Base-by-base conservation (phyloP, 345 rosid genomes). In the Aquilaria malaccensis region DNA sequence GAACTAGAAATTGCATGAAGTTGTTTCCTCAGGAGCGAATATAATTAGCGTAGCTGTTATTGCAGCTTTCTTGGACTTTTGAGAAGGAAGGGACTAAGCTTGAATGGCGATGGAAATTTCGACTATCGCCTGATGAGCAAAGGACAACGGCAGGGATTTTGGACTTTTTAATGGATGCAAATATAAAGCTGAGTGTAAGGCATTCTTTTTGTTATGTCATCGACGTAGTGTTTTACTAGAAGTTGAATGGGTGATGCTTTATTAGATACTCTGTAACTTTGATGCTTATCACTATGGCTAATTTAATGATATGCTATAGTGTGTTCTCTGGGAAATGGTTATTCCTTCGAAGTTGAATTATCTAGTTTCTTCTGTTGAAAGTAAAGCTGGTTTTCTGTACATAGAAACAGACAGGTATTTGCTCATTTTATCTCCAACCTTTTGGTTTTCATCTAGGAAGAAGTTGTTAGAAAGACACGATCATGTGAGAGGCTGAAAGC, bases 61-160 rank as follows among this genome's bases (percentile, higher is more conserved):
- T 74, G 77, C 72, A 93, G 97, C 77, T 93, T 52, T 85, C 96
- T 0, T 89, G 97, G 98, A 87, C 86, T 0, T 93, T 93, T 76
- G 96, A 87, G 71, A 89, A 79, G 70, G 92, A 82, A 75, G 97
- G 96, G 71, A 93, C 77, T 15, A 89, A 78, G 72, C 88, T 93
- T 2, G 92, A 89, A 60, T 89, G 98, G 97, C 66, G 95, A 58
- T 93, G 98, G 95, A 89, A 87, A 65, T 89, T 85, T 63, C 76
- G 60, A 68, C 88, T 83, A 2, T 78, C 82, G 1, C 65, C 82
- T 11, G 85, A 84, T 66, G 46, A 52, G 72, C 75, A 79, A 76
- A 76, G 65, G 77, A 76, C 74, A 47, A 85, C 81, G 2, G 65
- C 82, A 0, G 90, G 60, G 47, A 76, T 93, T 64, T 72, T 93